phyloP scores from a whole-genome alignment of 148 eudicot species.

The Persicaria tinctoria region DNA sequence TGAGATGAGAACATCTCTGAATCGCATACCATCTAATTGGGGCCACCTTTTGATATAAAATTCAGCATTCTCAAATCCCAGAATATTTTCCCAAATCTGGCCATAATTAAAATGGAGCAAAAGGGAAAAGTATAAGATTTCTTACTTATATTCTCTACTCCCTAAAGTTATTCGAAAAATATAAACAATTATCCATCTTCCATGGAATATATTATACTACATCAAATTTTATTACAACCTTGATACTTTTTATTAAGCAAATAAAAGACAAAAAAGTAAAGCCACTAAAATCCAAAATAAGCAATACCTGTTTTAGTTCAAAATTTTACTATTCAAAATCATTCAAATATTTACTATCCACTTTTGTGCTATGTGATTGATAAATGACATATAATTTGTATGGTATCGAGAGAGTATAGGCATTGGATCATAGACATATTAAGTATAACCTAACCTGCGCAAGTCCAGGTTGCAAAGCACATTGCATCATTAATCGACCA shows the following conservation, averaged over 20 bases:
- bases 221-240: not conserved
- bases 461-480: conserved; percentile 99
- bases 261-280: not conserved
- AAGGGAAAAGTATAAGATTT: not conserved
- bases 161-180: not conserved
- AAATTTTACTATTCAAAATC: not conserved
- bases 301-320: not conserved
- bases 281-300: too few relatives aligned
- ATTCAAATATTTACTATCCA: not conserved
- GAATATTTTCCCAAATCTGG: conserved; percentile 93
- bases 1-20: conserved; percentile 61
- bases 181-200: not conserved
- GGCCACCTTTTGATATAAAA: conserved; percentile 97
- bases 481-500: conserved; percentile 94
- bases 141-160: not conserved
- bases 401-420: not conserved
- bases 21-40: conserved; percentile 50
- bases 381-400: not conserved
- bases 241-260: not conserved
- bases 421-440: not conserved
- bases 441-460: conserved; percentile 58
- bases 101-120: not conserved
- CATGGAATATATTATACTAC: not conserved
- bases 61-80: conserved; percentile 92
- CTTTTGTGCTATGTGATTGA: not conserved